These are phyloP conservation scores for Iris macrosiphon DNA, from an alignment of 106 monocot genomes.

Conservation along the genomic window DNA sequence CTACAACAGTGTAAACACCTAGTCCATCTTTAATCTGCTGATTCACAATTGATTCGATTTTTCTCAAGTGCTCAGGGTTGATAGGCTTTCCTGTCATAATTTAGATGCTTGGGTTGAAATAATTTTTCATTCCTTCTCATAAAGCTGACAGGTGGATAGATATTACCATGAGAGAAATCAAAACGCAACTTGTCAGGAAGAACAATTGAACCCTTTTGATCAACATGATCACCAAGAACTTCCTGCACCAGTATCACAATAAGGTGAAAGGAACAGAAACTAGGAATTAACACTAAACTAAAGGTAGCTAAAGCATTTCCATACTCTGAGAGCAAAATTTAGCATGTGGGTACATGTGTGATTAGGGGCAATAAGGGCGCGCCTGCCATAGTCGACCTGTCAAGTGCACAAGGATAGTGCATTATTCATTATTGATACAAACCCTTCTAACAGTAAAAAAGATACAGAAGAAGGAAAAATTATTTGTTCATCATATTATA, in stretches of 20 bases:
- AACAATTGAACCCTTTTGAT: conserved; percentile 99
- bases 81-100: conserved; percentile 74
- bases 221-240: conserved; percentile 96
- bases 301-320: background rate
- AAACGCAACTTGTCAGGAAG: conserved; percentile 92
- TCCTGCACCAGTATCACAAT: conserved; percentile 42
- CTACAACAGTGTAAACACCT: conserved; percentile 73
- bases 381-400: conserved; percentile 91
- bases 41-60: conserved; percentile 89
- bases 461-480: background rate
- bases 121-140: background rate
- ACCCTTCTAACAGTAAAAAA: background rate
- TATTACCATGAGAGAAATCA: conserved; percentile 96
- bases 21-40: conserved; percentile 77
- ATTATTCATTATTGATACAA: background rate
- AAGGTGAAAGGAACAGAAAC: background rate
- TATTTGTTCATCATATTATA: conserved; percentile 1
- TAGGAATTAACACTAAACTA: background rate
- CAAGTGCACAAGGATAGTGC: background rate
- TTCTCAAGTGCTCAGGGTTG: conserved; percentile 66
- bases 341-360: conserved; percentile 98
- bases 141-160: background rate
- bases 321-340: conserved; percentile 95
- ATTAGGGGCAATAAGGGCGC: conserved; percentile 86
- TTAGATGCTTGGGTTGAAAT: background rate